Evolutionary conservation across 2,329 filamentous ascomycete species (phyloP).

Genomic region (Aspergillus fructus): DNA sequence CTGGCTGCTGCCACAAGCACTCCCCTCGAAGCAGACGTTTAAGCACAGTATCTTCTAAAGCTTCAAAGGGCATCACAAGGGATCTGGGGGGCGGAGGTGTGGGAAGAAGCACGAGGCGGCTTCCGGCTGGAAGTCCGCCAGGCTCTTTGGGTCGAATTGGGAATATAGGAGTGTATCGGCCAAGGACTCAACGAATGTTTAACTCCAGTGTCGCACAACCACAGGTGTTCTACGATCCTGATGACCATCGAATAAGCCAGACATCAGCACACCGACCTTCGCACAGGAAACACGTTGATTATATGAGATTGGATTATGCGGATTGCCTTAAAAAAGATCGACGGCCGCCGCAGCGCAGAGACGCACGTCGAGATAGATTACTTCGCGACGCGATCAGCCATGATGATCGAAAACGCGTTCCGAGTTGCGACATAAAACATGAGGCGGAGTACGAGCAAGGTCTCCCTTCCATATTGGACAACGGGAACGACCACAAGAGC

Average conservation of each 20-base stretch:
- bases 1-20: slow-evolving; percentile 53
- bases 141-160: slow-evolving; percentile 18
- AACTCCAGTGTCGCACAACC: slow-evolving; percentile 25
- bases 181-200: slow-evolving; percentile 28
- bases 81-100: slow-evolving; percentile 20
- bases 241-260: slow-evolving; percentile 13
- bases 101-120: slow-evolving; percentile 14
- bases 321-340: neutral
- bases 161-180: slow-evolving; percentile 15
- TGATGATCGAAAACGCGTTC: neutral
- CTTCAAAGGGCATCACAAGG: slow-evolving; percentile 19
- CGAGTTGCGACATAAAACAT: neutral
- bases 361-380: neutral
- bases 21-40: slow-evolving; percentile 34
- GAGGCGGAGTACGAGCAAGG: neutral
- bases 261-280: neutral
- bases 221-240: slow-evolving; percentile 20
- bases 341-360: neutral
- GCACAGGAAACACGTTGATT: slow-evolving; percentile 1
- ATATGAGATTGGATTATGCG: neutral
- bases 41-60: slow-evolving; percentile 23
- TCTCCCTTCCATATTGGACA: neutral
- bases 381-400: neutral
- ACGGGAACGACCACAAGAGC: slow-evolving; percentile 9
- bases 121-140: slow-evolving; percentile 19